phyloP scores from a whole-genome alignment of 495 filamentous ascomycete genomes.

The Aspergillus panamensis region DNA sequence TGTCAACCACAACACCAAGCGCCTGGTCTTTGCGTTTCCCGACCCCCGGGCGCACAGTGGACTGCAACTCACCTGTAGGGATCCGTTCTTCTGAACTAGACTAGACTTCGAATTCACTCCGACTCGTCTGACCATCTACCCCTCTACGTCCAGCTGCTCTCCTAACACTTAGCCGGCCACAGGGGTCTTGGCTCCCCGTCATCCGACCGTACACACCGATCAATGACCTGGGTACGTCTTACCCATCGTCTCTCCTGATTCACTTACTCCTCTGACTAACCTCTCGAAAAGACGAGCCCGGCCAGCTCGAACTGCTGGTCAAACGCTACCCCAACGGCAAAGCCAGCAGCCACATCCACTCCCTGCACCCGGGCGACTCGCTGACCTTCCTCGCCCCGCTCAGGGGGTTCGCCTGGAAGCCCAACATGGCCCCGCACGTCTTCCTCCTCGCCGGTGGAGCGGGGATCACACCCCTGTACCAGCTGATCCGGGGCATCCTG shows the following conservation, averaged over 20 bases:
- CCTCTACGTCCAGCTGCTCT: slow-evolving; percentile 45
- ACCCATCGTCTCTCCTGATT: not conserved
- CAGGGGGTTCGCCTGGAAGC: slow-evolving; percentile 50
- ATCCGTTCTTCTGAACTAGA: not conserved
- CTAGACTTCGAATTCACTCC: not conserved
- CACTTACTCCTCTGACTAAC: not conserved
- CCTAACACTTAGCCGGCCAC: slow-evolving; percentile 51
- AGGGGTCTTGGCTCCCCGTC: slow-evolving; percentile 50
- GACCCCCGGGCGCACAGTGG: slow-evolving; percentile 47
- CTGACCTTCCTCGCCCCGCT: slow-evolving; percentile 52
- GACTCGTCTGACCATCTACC: not conserved
- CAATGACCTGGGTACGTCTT: slow-evolving; percentile 45
- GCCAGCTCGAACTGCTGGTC: slow-evolving; percentile 56
- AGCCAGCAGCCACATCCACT: slow-evolving; percentile 59
- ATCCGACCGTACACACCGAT: slow-evolving; percentile 60
- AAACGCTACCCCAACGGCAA: slow-evolving; percentile 64
- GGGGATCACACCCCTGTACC: slow-evolving; percentile 62
- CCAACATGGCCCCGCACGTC: slow-evolving; percentile 53
- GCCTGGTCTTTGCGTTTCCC: slow-evolving; percentile 59
- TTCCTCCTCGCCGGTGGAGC: slow-evolving; percentile 61
- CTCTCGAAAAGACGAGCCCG: slow-evolving; percentile 52
- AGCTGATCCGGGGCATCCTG: slow-evolving; percentile 58
- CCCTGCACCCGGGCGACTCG: slow-evolving; percentile 55
- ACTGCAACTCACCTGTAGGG: slow-evolving; percentile 51
- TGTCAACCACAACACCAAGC: slow-evolving; percentile 65